A percentile compares a stretch with the other conserved stretches of the same genome.
Conservation (phyloP, 2,329 filamentous ascomycete genomes). For the Orbilia quercus region DNA sequence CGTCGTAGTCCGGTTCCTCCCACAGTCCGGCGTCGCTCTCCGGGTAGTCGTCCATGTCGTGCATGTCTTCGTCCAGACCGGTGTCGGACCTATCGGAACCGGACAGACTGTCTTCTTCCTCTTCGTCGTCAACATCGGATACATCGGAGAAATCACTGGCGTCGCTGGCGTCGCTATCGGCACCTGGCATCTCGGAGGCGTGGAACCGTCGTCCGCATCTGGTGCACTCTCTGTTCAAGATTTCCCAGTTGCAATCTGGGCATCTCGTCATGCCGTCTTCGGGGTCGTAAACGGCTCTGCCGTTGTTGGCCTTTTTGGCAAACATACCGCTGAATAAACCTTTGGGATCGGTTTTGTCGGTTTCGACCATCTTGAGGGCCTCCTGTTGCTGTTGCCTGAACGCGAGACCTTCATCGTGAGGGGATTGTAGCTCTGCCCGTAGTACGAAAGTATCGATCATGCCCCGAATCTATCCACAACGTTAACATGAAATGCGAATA, state of each 20-base stretch:
- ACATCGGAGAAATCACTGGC: conserved; percentile 46
- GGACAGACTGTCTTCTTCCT: conserved; percentile 38
- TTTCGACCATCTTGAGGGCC: conserved; percentile 56
- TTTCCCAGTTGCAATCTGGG: conserved; percentile 59
- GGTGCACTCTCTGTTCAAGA: conserved; percentile 56
- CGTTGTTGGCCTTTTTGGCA: conserved; percentile 29
- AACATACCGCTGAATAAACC: conserved; percentile 60
- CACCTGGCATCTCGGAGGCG: conserved; percentile 39
- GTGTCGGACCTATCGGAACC: conserved; percentile 25
- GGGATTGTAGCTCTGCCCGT: conserved; percentile 58
- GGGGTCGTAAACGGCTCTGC: conserved; percentile 57
- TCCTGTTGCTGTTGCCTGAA: conserved; percentile 59
- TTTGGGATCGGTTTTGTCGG: conserved; percentile 50
- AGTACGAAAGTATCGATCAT: conserved; percentile 60
- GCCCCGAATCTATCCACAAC: conserved; percentile 57
- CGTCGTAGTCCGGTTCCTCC: conserved; percentile 48
- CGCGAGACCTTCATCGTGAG: conserved; percentile 57
- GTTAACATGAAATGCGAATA: conserved; percentile 16
- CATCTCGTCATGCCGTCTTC: conserved; percentile 58
- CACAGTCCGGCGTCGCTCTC: conserved; percentile 36
- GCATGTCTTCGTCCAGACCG: conserved; percentile 40
- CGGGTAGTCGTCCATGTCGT: conserved; percentile 56
- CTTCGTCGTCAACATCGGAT: conserved; percentile 41
- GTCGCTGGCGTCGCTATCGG: conserved; percentile 46
- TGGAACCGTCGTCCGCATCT: conserved; percentile 56